phyloP scores from a whole-genome alignment of 345 rosid genomes.

The Eucalyptus regnans region DNA sequence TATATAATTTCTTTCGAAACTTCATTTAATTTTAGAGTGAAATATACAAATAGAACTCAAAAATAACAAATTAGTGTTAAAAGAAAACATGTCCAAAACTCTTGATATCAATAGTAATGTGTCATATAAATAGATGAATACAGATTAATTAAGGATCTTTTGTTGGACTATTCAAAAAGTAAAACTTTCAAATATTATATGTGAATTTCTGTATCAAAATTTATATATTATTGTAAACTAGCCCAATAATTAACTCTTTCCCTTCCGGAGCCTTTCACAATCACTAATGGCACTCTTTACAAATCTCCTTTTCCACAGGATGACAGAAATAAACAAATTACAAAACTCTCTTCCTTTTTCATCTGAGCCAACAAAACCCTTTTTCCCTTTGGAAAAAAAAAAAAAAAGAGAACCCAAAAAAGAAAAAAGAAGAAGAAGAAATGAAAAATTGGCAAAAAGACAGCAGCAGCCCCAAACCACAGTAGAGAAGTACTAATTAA shows the following conservation, averaged over 20 bases:
- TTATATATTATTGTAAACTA: background rate
- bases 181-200: background rate
- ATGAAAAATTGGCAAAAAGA: background rate
- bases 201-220: accelerated
- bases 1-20: background rate
- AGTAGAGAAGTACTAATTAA: background rate
- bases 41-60: background rate
- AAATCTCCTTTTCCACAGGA: background rate
- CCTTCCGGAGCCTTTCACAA: background rate
- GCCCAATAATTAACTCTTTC: background rate
- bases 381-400: background rate
- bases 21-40: background rate
- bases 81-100: accelerated
- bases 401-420: background rate
- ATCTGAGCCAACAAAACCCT: background rate
- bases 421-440: accelerated
- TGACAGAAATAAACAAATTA: background rate
- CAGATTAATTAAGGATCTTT: accelerated
- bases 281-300: background rate
- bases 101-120: accelerated
- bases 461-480: background rate
- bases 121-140: background rate
- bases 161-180: background rate
- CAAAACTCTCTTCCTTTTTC: background rate
- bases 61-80: background rate